Percentiles rank a stretch among this genome's conserved stretches.
phyloP scores from a whole-genome alignment of 2,329 filamentous ascomycete genomes.

The Alternaria postmessia region DNA sequence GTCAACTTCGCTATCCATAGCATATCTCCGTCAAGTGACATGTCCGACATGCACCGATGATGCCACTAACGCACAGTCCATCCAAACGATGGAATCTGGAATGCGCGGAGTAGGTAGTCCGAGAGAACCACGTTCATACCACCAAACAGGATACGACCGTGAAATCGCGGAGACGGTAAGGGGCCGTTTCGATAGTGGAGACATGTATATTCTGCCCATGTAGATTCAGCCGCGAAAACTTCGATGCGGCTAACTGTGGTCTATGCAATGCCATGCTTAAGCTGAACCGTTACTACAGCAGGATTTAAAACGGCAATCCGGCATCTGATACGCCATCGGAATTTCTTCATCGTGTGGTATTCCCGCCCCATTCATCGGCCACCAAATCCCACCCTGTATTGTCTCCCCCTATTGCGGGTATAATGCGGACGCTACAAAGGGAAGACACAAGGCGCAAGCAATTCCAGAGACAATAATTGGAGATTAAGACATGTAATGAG shows the following conservation, averaged over 20 bases:
- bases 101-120: not conserved
- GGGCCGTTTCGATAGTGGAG: not conserved
- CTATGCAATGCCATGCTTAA: conserved; percentile 2
- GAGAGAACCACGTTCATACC: not conserved
- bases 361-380: not conserved
- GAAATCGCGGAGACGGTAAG: not conserved
- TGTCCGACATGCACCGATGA: not conserved
- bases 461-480: not conserved
- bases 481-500: not conserved
- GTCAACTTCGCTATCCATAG: not conserved
- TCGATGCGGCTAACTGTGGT: not conserved
- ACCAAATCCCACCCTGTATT: not conserved
- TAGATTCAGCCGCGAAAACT: not conserved
- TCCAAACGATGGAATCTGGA: not conserved
- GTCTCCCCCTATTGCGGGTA: not conserved
- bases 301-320: not conserved
- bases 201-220: not conserved
- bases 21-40: not conserved
- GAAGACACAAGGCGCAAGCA: not conserved
- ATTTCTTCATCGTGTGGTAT: not conserved
- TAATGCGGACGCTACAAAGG: not conserved
- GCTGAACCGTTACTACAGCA: not conserved
- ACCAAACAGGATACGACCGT: not conserved
- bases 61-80: not conserved
- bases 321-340: not conserved